phyloP scores from a whole-genome alignment of 306 rosid genomes.

The Psophocarpus tetragonolobus region DNA sequence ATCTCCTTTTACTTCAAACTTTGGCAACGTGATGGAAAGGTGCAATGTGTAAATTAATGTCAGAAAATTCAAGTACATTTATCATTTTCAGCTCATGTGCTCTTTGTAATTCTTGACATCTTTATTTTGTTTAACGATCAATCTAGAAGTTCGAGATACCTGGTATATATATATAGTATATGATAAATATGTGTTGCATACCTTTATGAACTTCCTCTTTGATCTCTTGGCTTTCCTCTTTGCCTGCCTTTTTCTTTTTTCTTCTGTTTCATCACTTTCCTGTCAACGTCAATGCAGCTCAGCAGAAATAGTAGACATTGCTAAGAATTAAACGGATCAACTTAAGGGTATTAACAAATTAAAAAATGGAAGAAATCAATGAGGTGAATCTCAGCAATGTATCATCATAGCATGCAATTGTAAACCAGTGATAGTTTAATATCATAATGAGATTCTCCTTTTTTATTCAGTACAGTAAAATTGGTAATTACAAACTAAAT shows the following conservation, averaged over 20 bases:
- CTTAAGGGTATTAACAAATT: no score
- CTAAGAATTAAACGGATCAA: no score
- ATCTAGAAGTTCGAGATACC: background rate
- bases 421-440: background rate
- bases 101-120: background rate
- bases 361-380: background rate
- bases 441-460: background rate
- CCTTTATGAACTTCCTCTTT: slow-evolving; percentile 46
- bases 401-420: background rate
- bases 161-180: background rate
- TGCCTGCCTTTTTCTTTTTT: slow-evolving; percentile 39
- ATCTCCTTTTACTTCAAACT: no score
- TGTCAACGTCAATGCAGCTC: slow-evolving; percentile 29
- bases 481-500: background rate
- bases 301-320: background rate
- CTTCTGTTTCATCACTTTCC: slow-evolving; percentile 41
- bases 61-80: background rate
- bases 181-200: slow-evolving; percentile 6
- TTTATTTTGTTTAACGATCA: background rate
- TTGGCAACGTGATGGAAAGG: no score
- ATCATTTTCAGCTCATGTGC: background rate
- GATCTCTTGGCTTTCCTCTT: slow-evolving; percentile 43
- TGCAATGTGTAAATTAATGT: background rate
- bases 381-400: background rate
- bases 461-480: background rate